These are phyloP conservation scores for Jaltomata sinuosa DNA, from an alignment of 257 asterid species.

Conservation along the genomic window DNA sequence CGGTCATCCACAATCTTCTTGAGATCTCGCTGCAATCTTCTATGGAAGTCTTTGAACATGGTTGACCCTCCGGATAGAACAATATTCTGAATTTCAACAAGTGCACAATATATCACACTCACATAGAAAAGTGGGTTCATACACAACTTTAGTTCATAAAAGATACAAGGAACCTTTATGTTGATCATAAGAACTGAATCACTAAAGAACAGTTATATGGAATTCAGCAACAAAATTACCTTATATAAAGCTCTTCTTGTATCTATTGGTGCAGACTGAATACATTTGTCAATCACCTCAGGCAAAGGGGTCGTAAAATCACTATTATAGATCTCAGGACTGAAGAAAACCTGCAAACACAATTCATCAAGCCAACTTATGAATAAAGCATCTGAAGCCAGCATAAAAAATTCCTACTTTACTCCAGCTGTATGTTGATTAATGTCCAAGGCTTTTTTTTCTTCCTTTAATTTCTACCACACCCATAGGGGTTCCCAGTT, in stretches of 20 bases:
- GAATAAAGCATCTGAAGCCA: neutral
- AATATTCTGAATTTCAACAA: constrained; percentile 48
- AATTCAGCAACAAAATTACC: constrained; percentile 28
- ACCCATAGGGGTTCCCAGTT: neutral
- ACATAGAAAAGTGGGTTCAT: neutral
- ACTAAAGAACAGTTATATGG: neutral
- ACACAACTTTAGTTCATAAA: neutral
- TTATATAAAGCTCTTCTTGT: constrained; percentile 94
- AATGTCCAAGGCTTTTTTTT: neutral
- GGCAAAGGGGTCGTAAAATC: constrained; percentile 84
- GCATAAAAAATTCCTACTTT: neutral
- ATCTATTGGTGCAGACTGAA: constrained; percentile 97
- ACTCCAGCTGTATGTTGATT: neutral
- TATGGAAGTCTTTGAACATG: constrained; percentile 89
- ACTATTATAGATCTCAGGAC: constrained; percentile 71
- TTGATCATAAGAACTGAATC: neutral
- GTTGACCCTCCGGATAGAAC: constrained; percentile 96
- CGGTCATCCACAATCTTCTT: constrained; percentile 74
- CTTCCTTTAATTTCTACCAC: neutral
- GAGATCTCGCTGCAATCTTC: constrained; percentile 82
- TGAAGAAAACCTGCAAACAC: constrained; percentile 74
- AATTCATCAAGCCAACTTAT: neutral
- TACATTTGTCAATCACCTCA: constrained; percentile 81
- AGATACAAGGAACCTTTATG: neutral
- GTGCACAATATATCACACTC: constrained; percentile 3